Base-by-base conservation (phyloP, 352 stramenopile species). In the Phytophthora aleatoria region DNA sequence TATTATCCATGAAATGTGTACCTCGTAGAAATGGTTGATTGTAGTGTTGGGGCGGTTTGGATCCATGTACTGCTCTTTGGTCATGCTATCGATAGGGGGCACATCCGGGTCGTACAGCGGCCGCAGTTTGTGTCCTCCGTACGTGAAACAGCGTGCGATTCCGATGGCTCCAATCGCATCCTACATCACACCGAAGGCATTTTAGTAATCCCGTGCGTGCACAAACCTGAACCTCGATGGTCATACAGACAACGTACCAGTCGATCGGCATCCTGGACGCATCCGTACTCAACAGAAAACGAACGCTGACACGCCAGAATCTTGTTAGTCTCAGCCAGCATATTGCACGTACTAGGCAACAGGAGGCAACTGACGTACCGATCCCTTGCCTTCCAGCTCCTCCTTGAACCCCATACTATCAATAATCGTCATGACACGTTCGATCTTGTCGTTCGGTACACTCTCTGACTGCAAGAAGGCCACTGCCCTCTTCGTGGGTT, bases 11-110 rank as follows among this genome's bases (percentile, higher is more conserved):
- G 16, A 50, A 49, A 28, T 31, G n/a, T 31, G 27, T 66, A 82
- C 80, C 77, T 95, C 90, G 60, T 96, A 95, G 58, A 97, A 97
- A 67, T 97, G 90, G 61, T 95, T 94, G 50, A 97, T 85, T 3
- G 85, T 95, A 20, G 84, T 84, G 26, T 74, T 81, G 43, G 72
- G 61, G 15, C 87, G 86, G 16, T 76, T 83, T 48, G 85, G 77
- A 33, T 83, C 69, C 81, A 93, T 96, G 76, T 96, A 95, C 60
- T 85, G 61, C 45, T 85, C 86, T 56, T 93, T 89, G 50, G 77
- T 91, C 65, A 96, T 76, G 28, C 77, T 71, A 9, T 79, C 64
- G 10, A 69, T 75, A 2, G 85, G 78, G 0, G 74, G 74, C 3
- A 91, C 61, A 13, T 83, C 68, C 2, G 76, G 75, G 50, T 96